phyloP scores from a whole-genome alignment of 2,329 filamentous ascomycete species.

The Apiospora sp. region DNA sequence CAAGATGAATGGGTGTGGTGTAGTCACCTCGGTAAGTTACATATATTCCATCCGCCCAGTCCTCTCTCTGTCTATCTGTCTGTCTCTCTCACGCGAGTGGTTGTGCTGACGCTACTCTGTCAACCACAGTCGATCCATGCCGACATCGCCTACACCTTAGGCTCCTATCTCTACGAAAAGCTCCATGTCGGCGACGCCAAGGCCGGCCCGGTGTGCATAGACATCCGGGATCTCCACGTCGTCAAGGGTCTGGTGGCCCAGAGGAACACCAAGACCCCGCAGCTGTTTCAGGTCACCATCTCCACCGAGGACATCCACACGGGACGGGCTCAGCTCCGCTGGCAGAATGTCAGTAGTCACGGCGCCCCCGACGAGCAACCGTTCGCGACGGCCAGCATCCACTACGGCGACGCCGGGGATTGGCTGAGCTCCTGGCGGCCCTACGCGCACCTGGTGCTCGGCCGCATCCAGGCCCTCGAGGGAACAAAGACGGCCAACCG shows the following conservation, averaged over 20 bases:
- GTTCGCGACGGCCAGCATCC: background rate
- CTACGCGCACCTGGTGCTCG: constrained; percentile 70
- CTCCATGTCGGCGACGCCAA: constrained; percentile 51
- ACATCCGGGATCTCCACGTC: constrained; percentile 50
- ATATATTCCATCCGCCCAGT: no score
- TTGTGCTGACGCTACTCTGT: background rate
- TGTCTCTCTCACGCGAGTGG: background rate
- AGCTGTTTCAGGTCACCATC: constrained; percentile 42
- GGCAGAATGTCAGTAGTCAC: constrained; percentile 46
- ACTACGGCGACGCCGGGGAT: constrained; percentile 43
- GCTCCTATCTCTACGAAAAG: constrained; percentile 65
- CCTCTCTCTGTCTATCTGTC: background rate
- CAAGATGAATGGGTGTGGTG: constrained; percentile 49
- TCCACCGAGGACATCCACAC: constrained; percentile 51
- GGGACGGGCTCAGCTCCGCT: constrained; percentile 53
- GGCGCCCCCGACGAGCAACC: constrained; percentile 32
- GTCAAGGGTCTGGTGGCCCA: constrained; percentile 44
- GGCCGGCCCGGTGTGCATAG: constrained; percentile 35
- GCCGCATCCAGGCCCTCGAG: constrained; percentile 61
- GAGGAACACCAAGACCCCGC: constrained; percentile 38
- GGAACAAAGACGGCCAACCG: constrained; percentile 71
- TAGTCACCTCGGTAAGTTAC: constrained; percentile 42
- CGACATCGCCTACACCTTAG: constrained; percentile 70
- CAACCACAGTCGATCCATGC: constrained; percentile 56
- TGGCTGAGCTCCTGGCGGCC: constrained; percentile 70